Evolutionary conservation across 768 basidiomycete genomes (phyloP).

Genomic region (Hysterangium stoloniferum): DNA sequence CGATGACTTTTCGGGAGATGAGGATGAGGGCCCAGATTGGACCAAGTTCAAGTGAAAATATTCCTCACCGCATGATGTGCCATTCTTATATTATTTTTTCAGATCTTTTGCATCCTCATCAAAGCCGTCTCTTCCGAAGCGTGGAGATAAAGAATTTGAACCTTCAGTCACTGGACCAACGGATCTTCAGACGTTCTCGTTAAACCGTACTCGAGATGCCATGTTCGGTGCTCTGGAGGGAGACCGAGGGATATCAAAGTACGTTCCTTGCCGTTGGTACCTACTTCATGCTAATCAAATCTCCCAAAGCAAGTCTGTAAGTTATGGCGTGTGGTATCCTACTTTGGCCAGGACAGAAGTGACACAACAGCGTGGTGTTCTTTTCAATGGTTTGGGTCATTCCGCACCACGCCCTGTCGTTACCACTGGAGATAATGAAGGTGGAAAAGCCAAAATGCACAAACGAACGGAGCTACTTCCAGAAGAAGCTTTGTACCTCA

Average conservation of each 20-base stretch:
- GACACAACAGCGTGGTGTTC: slow-evolving; percentile 69
- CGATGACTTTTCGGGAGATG: slow-evolving; percentile 57
- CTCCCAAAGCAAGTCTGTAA: slow-evolving; percentile 59
- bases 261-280: slow-evolving; percentile 17
- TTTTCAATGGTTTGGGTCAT: slow-evolving; percentile 77
- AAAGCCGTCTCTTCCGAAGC: slow-evolving; percentile 49
- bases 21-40: slow-evolving; percentile 77
- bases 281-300: too few species aligned
- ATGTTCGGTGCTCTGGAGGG: slow-evolving; percentile 80
- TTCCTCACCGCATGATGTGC: slow-evolving; percentile 8
- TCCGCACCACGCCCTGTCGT: slow-evolving; percentile 48
- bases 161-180: slow-evolving; percentile 47
- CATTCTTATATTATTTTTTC: slow-evolving; percentile 2
- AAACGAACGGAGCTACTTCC: slow-evolving; percentile 83
- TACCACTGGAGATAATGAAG: slow-evolving; percentile 26
- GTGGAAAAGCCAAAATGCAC: slow-evolving; percentile 32
- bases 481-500: slow-evolving; percentile 90
- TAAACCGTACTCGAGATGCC: slow-evolving; percentile 72
- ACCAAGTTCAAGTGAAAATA: slow-evolving; percentile 56
- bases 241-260: slow-evolving; percentile 72
- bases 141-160: slow-evolving; percentile 98
- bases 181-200: slow-evolving; percentile 69
- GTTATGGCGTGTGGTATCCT: slow-evolving; percentile 78
- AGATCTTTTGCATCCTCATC: background rate
- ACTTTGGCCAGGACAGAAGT: slow-evolving; percentile 56